Percentiles rank a stretch among this genome's conserved stretches.
Evolutionary conservation across 345 rosid genomes (phyloP).

Genomic region (Aethionema arabicum): DNA sequence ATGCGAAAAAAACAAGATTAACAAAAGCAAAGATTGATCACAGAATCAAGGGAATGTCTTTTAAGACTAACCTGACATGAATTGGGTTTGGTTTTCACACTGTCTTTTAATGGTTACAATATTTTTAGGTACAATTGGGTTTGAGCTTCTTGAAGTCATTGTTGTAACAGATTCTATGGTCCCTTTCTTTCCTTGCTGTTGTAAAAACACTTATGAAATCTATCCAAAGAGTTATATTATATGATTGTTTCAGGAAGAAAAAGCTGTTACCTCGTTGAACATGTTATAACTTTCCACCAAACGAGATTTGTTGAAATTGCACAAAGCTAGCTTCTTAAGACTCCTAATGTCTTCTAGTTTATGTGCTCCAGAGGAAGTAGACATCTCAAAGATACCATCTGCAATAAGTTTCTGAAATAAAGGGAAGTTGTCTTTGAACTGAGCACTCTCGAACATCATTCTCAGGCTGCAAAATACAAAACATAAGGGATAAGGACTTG

Average conservation of each 20-base stretch:
- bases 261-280: slow-evolving; percentile 54
- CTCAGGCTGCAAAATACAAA: slow-evolving; percentile 57
- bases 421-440: slow-evolving; percentile 74
- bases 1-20: slow-evolving; percentile 20
- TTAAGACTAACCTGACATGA: slow-evolving; percentile 57
- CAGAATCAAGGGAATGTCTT: slow-evolving; percentile 11
- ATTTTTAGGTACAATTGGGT: slow-evolving; percentile 39
- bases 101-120: slow-evolving; percentile 47
- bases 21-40: slow-evolving; percentile 21
- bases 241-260: slow-evolving; percentile 11
- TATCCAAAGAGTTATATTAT: slow-evolving; percentile 2
- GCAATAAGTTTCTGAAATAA: slow-evolving; percentile 69
- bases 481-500: slow-evolving; percentile 10
- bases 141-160: slow-evolving; percentile 37
- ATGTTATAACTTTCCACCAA: slow-evolving; percentile 63
- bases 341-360: slow-evolving; percentile 55
- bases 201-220: slow-evolving; percentile 27
- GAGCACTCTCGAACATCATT: slow-evolving; percentile 77
- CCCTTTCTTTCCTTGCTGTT: slow-evolving; percentile 51
- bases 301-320: slow-evolving; percentile 51
- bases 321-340: slow-evolving; percentile 61
- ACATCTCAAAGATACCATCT: slow-evolving; percentile 75
- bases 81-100: slow-evolving; percentile 47
- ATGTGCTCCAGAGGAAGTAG: slow-evolving; percentile 49
- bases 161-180: slow-evolving; percentile 44